phyloP scores from a whole-genome alignment of 176 grass and related monocot species.

The Juncus inflexus region DNA sequence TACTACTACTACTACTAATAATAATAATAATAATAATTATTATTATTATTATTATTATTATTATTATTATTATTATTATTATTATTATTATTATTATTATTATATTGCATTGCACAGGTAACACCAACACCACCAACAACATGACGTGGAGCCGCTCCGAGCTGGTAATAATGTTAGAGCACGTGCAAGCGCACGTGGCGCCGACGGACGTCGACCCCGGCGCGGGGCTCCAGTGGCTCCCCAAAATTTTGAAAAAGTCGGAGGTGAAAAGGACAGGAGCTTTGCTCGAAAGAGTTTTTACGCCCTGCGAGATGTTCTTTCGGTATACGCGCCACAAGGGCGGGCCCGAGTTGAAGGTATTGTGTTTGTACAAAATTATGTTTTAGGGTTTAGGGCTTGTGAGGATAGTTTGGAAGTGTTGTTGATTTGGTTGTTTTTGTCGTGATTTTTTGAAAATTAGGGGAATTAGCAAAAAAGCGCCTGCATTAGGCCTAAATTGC shows the following conservation, averaged over 20 bases:
- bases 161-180: slow-evolving; percentile 89
- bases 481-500: too few relatives aligned
- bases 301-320: slow-evolving; percentile 97
- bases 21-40: too few relatives aligned
- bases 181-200: slow-evolving; percentile 95
- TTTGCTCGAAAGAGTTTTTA: slow-evolving; percentile 95
- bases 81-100: too few relatives aligned
- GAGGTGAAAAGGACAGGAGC: slow-evolving; percentile 88
- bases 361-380: not conserved
- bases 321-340: slow-evolving; percentile 86
- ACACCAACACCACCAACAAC: slow-evolving; percentile 22
- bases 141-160: slow-evolving; percentile 78
- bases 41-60: too few relatives aligned
- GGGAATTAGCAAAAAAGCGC: too few relatives aligned
- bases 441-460: too few relatives aligned
- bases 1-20: too few relatives aligned
- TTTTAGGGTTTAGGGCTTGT: not conserved
- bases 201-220: slow-evolving; percentile 97
- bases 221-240: slow-evolving; percentile 97
- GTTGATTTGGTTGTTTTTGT: too few relatives aligned
- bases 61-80: too few relatives aligned
- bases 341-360: slow-evolving; percentile 93
- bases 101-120: not conserved
- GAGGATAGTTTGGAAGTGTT: too few relatives aligned
- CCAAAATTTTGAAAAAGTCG: slow-evolving; percentile 76